Percentiles rank a stretch among this genome's conserved stretches.
phyloP scores from a whole-genome alignment of 176 grass and related monocot species.

The Oryza punctata region DNA sequence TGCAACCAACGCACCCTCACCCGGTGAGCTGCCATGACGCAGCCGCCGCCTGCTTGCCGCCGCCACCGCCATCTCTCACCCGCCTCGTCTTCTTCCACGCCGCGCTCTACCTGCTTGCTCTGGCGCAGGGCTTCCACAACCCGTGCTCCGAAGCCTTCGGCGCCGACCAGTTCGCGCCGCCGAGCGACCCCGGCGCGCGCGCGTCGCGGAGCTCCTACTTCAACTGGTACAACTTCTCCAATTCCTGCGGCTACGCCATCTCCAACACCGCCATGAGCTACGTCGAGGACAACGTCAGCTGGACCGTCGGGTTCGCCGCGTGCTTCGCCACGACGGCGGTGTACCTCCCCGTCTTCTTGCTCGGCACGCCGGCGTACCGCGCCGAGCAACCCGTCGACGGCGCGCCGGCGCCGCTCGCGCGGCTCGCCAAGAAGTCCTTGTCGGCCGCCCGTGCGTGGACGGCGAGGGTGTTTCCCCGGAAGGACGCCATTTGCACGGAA shows the following conservation, averaged over 20 bases:
- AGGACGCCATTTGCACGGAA: background rate
- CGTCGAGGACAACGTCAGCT: conserved; percentile 67
- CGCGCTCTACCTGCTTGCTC: conserved; percentile 62
- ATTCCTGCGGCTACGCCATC: too few relatives aligned
- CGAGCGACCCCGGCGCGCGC: too few relatives aligned
- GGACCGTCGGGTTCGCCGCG: conserved; percentile 56
- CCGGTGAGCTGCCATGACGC: background rate
- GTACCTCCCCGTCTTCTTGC: conserved; percentile 47
- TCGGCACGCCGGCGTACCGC: conserved; percentile 42
- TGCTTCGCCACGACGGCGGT: conserved; percentile 50
- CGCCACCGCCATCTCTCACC: too few relatives aligned
- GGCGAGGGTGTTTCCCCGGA: background rate
- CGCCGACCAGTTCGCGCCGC: conserved; percentile 68
- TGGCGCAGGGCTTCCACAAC: conserved; percentile 72
- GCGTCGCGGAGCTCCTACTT: background rate
- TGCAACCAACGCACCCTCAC: background rate
- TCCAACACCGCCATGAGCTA: conserved; percentile 43
- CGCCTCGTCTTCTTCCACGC: conserved; percentile 42
- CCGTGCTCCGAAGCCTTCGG: conserved; percentile 60
- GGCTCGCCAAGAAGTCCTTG: background rate
- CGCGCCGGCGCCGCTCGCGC: background rate
- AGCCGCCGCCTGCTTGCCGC: too few relatives aligned
- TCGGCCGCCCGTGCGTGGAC: background rate
- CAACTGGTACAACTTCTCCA: too few relatives aligned
- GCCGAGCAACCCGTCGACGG: background rate